Conservation (phyloP, 306 rosid genomes). For the Rubus parviflorus region DNA sequence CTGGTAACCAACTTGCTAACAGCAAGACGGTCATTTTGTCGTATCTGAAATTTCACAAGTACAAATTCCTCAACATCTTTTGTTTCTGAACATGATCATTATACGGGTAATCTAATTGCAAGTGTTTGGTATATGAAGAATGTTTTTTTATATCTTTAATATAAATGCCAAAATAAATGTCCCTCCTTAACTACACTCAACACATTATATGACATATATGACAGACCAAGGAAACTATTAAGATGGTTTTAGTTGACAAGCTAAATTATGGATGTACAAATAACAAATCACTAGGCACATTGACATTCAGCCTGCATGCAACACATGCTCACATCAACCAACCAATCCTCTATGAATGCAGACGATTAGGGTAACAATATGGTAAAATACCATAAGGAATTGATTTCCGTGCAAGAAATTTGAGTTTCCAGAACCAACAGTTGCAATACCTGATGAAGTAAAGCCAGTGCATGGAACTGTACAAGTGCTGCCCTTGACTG, state of each 20-base stretch:
- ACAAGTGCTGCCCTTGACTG: conserved; percentile 99
- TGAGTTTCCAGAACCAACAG: conserved; percentile 17
- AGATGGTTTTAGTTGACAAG: neutral
- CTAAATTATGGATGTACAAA: neutral
- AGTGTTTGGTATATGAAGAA: neutral
- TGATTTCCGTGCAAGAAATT: conserved; percentile 1
- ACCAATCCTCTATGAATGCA: neutral
- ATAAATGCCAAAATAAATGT: neutral
- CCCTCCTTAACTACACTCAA: neutral
- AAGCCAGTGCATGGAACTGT: conserved; percentile 91
- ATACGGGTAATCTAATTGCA: neutral
- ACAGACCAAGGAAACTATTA: neutral
- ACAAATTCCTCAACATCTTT: conserved; percentile 18
- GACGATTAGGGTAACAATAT: neutral
- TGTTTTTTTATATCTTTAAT: neutral
- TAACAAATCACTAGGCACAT: neutral
- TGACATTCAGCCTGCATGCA: neutral
- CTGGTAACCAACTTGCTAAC: conserved; percentile 98
- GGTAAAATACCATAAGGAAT: neutral
- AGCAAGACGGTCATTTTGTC: conserved; percentile 96
- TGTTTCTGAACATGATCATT: neutral
- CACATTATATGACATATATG: neutral
- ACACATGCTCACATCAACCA: neutral
- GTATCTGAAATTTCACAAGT: conserved; percentile 63
- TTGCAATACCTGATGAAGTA: conserved; percentile 87